Conservation (phyloP, 257 asterid species). For the Nicotiana tabacum region DNA sequence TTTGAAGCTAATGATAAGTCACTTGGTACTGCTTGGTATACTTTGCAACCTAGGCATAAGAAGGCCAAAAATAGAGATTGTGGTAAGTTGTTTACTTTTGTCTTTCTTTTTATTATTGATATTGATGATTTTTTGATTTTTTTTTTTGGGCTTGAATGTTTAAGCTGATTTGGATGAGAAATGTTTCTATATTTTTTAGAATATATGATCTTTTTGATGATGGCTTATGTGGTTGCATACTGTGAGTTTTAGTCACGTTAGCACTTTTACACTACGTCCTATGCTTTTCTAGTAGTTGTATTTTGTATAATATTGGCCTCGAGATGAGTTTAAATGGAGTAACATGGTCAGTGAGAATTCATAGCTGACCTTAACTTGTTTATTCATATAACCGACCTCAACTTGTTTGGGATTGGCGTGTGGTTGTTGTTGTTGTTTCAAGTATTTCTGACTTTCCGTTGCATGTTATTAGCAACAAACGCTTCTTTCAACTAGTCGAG, state of each 20-base stretch:
- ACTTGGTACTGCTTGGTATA: slow-evolving; percentile 87
- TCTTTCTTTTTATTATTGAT: neutral
- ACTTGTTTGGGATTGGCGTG: too few species aligned
- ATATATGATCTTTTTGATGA: neutral
- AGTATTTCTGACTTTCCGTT: neutral
- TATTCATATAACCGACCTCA: too few species aligned
- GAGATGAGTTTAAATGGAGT: too few species aligned
- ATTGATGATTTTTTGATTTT: neutral
- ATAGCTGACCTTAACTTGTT: too few species aligned
- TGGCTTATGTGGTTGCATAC: neutral
- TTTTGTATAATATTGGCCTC: too few species aligned
- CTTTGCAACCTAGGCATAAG: slow-evolving; percentile 72
- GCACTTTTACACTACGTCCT: too few species aligned
- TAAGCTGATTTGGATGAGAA: slow-evolving; percentile 9
- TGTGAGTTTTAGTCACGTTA: neutral
- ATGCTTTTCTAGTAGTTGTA: too few species aligned
- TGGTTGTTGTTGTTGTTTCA: too few species aligned
- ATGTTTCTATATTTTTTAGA: neutral
- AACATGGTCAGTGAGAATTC: too few species aligned
- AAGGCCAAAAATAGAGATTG: slow-evolving; percentile 82
- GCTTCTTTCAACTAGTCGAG: neutral
- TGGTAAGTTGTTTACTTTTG: slow-evolving; percentile 34
- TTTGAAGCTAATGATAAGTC: slow-evolving; percentile 78
- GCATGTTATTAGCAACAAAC: neutral
- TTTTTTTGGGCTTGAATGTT: neutral